These are phyloP conservation scores for Imleria badia DNA, from an alignment of 768 basidiomycete species.

Conservation along the genomic window DNA sequence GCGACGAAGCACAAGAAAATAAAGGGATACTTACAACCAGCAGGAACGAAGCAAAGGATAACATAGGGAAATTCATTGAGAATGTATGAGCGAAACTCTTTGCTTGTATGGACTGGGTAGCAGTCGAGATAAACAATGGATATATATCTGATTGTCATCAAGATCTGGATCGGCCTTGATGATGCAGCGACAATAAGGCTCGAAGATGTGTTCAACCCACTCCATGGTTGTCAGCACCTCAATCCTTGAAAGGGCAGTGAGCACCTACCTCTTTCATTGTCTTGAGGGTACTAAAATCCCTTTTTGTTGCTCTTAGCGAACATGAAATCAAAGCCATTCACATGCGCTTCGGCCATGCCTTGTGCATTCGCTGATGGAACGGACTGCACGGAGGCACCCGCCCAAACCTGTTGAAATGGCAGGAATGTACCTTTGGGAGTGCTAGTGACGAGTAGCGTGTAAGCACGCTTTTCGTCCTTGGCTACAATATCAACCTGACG, in stretches of 20 bases:
- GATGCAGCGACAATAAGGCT: slow-evolving; percentile 6
- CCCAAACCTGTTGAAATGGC: slow-evolving; percentile 35
- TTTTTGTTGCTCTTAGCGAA: slow-evolving; percentile 20
- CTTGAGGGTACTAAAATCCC: slow-evolving; percentile 27
- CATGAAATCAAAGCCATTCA: slow-evolving; percentile 21
- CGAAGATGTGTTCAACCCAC: slow-evolving; percentile 17
- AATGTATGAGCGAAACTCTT: slow-evolving; percentile 18
- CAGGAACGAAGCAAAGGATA: not conserved
- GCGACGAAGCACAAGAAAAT: too few species aligned
- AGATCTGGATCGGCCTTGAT: slow-evolving; percentile 11
- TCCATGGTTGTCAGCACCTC: not conserved
- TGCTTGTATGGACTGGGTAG: slow-evolving; percentile 30
- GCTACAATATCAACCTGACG: not conserved
- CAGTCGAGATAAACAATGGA: slow-evolving; percentile 26
- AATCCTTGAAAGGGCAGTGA: not conserved
- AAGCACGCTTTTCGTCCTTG: slow-evolving; percentile 18
- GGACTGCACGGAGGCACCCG: slow-evolving; percentile 14
- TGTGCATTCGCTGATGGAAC: slow-evolving; percentile 11
- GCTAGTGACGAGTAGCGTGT: slow-evolving; percentile 28
- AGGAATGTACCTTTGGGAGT: slow-evolving; percentile 26
- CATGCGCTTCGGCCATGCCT: slow-evolving; percentile 12
- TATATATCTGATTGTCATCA: slow-evolving; percentile 15
- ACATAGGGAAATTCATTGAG: not conserved
- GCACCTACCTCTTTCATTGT: slow-evolving; percentile 23
- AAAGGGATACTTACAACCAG: not conserved